phyloP scores from a whole-genome alignment of 139 green algal genomes.

The Chlorella sp. region DNA sequence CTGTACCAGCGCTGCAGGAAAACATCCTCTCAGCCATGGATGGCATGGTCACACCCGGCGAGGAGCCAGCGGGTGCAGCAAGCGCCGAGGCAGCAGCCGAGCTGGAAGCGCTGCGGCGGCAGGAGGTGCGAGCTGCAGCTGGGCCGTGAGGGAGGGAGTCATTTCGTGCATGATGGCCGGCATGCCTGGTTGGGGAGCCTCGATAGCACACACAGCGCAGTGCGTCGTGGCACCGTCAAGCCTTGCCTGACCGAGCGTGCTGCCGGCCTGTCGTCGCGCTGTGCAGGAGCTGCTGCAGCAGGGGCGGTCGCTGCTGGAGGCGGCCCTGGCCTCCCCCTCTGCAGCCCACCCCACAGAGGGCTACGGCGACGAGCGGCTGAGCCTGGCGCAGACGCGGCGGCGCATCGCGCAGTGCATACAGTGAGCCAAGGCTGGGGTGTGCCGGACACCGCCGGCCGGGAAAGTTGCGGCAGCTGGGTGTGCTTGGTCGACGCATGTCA shows the following conservation, averaged over 20 bases:
- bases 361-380: constrained; percentile 41
- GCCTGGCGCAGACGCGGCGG: constrained; percentile 35
- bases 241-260: too few relatives aligned
- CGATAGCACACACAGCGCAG: too few relatives aligned
- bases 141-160: too few relatives aligned
- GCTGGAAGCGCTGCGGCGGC: constrained; percentile 3
- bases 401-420: constrained; percentile 17
- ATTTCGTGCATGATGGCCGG: too few relatives aligned
- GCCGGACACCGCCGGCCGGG: too few relatives aligned
- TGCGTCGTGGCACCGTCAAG: neutral
- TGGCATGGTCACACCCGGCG: neutral
- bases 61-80: neutral
- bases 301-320: constrained; percentile 39
- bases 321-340: constrained; percentile 28
- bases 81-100: neutral
- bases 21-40: constrained; percentile 4
- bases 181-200: too few relatives aligned
- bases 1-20: neutral
- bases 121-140: constrained; percentile 4
- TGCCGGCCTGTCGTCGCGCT: neutral
- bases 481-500: neutral
- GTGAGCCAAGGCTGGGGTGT: neutral
- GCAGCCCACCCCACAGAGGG: constrained; percentile 48
- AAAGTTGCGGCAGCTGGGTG: neutral
- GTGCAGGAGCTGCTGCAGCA: neutral